A percentile compares a stretch with the other conserved stretches of the same genome.
Conservation (phyloP, 345 rosid genomes). For the Gossypium rotundifolium region DNA sequence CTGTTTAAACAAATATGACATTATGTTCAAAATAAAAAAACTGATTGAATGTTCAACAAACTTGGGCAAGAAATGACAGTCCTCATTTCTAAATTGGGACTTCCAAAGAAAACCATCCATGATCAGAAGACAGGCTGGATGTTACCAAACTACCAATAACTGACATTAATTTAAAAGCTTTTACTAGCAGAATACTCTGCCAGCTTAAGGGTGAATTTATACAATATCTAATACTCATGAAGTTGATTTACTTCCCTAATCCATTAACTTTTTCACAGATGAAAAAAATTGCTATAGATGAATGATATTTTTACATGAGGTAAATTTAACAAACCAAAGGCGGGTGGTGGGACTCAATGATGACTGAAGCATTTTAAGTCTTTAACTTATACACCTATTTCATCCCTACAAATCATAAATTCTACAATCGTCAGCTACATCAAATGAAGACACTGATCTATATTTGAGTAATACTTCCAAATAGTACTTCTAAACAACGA, state of each 20-base stretch:
- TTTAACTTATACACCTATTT: background rate
- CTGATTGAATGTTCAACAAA: constrained; percentile 9
- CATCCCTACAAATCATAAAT: background rate
- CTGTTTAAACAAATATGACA: constrained; percentile 34
- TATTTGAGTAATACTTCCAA: background rate
- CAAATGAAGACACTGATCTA: background rate
- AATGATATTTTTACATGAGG: background rate
- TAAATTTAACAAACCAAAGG: background rate
- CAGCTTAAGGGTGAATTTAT: background rate
- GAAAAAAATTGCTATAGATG: background rate
- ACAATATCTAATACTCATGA: background rate
- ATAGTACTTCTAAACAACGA: background rate
- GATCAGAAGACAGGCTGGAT: background rate
- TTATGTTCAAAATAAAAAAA: constrained; percentile 10
- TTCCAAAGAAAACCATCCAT: background rate
- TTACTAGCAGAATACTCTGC: background rate
- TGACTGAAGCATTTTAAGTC: no score
- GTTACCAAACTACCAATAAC: constrained; percentile 2
- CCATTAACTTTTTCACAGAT: background rate
- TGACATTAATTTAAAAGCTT: background rate
- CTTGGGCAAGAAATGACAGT: background rate
- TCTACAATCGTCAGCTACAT: background rate
- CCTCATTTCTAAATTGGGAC: background rate
- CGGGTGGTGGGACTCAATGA: background rate
- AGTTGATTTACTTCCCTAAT: background rate